Percentiles rank a stretch among this genome's conserved stretches.
phyloP scores from a whole-genome alignment of 768 basidiomycete species.

The Lactarius vividus region DNA sequence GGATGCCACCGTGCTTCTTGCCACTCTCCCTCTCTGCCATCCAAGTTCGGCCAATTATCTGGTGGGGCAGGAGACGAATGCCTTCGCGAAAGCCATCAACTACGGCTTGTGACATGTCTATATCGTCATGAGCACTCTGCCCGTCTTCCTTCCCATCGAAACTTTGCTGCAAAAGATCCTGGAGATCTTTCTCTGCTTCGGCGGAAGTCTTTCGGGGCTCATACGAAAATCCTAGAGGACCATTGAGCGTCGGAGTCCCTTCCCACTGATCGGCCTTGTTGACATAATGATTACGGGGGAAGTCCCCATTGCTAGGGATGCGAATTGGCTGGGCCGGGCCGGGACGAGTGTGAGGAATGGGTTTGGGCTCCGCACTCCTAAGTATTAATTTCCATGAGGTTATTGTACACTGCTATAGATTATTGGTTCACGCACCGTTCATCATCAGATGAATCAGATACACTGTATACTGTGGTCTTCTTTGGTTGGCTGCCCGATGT shows the following conservation, averaged over 20 bases:
- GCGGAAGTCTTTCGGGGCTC: conserved; percentile 40
- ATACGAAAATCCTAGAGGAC: conserved; percentile 25
- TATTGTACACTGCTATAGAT: not conserved
- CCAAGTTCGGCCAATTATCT: conserved; percentile 82
- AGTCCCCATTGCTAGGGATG: conserved; percentile 23
- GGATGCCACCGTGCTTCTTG: conserved; percentile 80
- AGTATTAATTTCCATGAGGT: not conserved
- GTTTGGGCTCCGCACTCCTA: not conserved
- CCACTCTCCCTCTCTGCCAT: conserved; percentile 80
- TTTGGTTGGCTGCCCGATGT: conserved; percentile 10
- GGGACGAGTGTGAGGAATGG: conserved; percentile 1
- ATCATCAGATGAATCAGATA: conserved; percentile 29
- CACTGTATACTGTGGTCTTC: conserved; percentile 4
- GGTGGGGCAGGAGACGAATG: conserved; percentile 78
- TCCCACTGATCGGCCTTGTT: conserved; percentile 33
- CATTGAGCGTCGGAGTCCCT: conserved; percentile 34
- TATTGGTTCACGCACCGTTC: conserved; percentile 18
- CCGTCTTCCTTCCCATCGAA: conserved; percentile 53
- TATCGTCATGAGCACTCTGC: conserved; percentile 41
- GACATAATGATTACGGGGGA: not conserved
- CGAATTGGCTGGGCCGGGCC: conserved; percentile 23
- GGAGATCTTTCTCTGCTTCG: conserved; percentile 76
- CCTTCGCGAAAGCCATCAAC: conserved; percentile 77
- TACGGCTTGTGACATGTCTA: conserved; percentile 62
- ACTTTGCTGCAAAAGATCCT: conserved; percentile 69